Evolutionary conservation across 2,329 filamentous ascomycete species (phyloP), one percentile per base, ranked within the genome.

Genomic region (Mycosphaerella arachidis): DNA sequence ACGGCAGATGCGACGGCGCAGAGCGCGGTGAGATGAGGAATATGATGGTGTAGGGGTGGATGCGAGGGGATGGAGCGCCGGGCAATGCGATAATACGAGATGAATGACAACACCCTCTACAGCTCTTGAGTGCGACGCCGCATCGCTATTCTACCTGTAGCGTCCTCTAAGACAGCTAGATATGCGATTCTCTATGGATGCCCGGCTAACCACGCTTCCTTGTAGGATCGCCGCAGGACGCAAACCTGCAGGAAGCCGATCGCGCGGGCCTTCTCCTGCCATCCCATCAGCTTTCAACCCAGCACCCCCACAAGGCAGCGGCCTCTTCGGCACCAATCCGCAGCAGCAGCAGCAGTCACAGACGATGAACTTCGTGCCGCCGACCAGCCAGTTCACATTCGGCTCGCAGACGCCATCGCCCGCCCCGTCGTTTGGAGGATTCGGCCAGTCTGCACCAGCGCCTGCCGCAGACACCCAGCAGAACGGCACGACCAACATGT

Each of bases 201-300:
- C 33, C 18, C 30, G 13, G 43, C 62, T 63, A 45, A 65, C 55
- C 30, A 54, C 10, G 48, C 10, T 27, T 7, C 33, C 24, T n/a
- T 54, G 46, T 43, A 64, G 63, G 55, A 65, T 65, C 45, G 63
- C 63, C 35, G 30, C 35, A 20, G 55, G 53, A 37, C 60, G 59
- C 56, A 65, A 60, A 48, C 55, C 59, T 37, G 51, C 18, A 55
- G 56, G 63, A 50, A 55, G 56, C 27, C 58, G 57, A 54, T 57
- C 53, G 40, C 61, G 60, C 18, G 59, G 65, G 27, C 58, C 53
- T 20, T 60, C 59, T 48, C 63, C 65, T 16, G 62, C 63, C 35
- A 51, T 66, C 30, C 27, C 45, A n/a, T 48, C 45, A 40, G 45
- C 54, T 37, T n/a, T 31, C n/a, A 33, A 45, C 24, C 37, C 27